Evolutionary conservation across 2,329 filamentous ascomycete genomes (phyloP).

Genomic region (Xylaria sp.): DNA sequence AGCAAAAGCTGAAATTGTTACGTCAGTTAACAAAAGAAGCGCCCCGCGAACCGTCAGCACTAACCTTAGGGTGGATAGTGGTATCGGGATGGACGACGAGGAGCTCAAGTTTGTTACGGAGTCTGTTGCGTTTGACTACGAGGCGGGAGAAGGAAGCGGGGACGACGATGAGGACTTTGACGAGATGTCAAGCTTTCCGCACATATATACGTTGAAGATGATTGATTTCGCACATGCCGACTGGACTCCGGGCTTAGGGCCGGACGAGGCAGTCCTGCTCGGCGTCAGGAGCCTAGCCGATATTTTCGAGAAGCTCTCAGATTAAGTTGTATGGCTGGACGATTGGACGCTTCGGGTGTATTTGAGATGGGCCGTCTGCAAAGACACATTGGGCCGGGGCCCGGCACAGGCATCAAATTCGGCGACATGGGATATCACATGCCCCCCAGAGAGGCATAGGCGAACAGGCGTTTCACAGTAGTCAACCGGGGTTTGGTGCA

Average conservation of each 20-base stretch:
- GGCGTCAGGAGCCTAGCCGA: conserved; percentile 74
- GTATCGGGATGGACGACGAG: conserved; percentile 56
- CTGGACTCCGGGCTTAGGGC: conserved; percentile 81
- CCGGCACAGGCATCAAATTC: conserved; percentile 8
- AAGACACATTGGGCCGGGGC: background rate
- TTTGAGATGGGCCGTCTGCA: background rate
- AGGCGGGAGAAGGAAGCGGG: conserved; percentile 47
- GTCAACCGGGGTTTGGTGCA: conserved; percentile 33
- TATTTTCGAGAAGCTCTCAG: conserved; percentile 71
- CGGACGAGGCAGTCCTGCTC: conserved; percentile 80
- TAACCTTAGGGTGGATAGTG: conserved; percentile 59
- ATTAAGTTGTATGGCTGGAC: conserved; percentile 27
- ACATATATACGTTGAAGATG: conserved; percentile 79
- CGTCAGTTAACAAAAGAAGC: conserved; percentile 34
- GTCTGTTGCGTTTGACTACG: conserved; percentile 23
- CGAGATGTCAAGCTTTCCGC: conserved; percentile 55
- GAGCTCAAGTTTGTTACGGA: conserved; percentile 43
- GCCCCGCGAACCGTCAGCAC: conserved; percentile 33
- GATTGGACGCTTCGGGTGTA: background rate
- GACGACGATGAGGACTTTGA: conserved; percentile 58
- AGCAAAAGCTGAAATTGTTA: conserved; percentile 45
- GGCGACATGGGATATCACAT: conserved; percentile 9
- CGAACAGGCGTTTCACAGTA: conserved; percentile 29
- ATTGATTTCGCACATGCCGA: conserved; percentile 96
- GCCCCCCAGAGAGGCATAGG: conserved; percentile 13